phyloP scores from a whole-genome alignment of 192 early-diverging fungal species.

The Coemansia sp. region DNA sequence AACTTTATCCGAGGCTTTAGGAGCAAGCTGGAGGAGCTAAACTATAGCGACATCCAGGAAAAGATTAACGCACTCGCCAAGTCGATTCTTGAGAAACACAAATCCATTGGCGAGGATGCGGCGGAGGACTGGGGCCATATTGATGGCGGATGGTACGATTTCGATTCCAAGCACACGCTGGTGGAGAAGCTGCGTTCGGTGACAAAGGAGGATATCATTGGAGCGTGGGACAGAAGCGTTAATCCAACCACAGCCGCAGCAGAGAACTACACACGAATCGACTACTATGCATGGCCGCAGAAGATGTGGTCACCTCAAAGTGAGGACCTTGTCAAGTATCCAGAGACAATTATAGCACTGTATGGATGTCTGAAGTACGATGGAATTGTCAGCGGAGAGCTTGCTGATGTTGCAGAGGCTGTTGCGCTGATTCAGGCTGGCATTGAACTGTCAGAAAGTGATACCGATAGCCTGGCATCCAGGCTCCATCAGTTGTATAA shows the following conservation, averaged over 20 bases:
- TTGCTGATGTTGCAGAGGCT: background rate
- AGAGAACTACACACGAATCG: conserved; percentile 10
- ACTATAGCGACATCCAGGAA: conserved; percentile 52
- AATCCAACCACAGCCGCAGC: conserved; percentile 23
- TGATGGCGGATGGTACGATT: conserved; percentile 65
- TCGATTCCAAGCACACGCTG: conserved; percentile 54
- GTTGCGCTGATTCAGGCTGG: background rate
- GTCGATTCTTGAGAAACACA: conserved; percentile 62
- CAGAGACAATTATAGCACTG: conserved; percentile 13
- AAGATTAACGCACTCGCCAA: conserved; percentile 61
- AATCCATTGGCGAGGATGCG: conserved; percentile 69
- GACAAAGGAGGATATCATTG: conserved; percentile 24
- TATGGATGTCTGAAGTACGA: conserved; percentile 14
- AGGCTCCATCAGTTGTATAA: background rate
- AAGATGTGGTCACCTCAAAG: background rate
- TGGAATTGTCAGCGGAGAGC: background rate
- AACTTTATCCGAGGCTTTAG: conserved; percentile 59
- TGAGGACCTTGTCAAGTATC: conserved; percentile 12
- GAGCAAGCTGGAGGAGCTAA: conserved; percentile 7
- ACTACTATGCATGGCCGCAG: too few relatives aligned
- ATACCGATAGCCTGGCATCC: too few relatives aligned
- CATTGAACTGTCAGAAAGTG: too few relatives aligned
- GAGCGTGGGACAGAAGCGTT: conserved; percentile 33
- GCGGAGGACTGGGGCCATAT: conserved; percentile 65
- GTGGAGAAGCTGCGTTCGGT: conserved; percentile 11